These are phyloP conservation scores for Salicornia ramosissima DNA, from an alignment of 148 eudicot species.

Conservation along the genomic window DNA sequence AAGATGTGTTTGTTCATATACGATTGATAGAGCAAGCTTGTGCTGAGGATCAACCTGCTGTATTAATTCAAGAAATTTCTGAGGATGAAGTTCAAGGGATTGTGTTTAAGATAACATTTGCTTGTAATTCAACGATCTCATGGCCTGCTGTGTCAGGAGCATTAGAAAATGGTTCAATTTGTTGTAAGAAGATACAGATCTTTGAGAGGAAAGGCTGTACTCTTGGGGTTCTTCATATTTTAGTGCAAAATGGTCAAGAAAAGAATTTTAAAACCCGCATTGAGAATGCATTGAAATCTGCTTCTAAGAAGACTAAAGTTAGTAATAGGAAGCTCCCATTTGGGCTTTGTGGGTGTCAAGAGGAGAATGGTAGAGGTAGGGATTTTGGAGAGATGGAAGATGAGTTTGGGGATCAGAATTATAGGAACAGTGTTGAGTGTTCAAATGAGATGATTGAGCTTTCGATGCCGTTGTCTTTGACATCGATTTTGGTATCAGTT, in stretches of 20 bases:
- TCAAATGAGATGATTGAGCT: constrained; percentile 39
- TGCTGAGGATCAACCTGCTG: constrained; percentile 68
- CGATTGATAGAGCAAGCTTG: constrained; percentile 78
- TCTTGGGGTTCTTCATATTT: constrained; percentile 54
- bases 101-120: constrained; percentile 66
- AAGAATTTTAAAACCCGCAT: constrained; percentile 49
- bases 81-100: constrained; percentile 54
- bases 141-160: constrained; percentile 72
- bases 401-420: constrained; percentile 48
- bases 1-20: constrained; percentile 81
- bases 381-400: constrained; percentile 74
- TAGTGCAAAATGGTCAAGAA: constrained; percentile 60
- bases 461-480: constrained; percentile 55
- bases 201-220: constrained; percentile 83
- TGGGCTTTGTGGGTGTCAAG: constrained; percentile 96
- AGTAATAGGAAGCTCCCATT: constrained; percentile 77
- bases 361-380: constrained; percentile 47
- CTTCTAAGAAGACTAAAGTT: constrained; percentile 58
- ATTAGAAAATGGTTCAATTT: constrained; percentile 58
- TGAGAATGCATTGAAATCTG: constrained; percentile 70
- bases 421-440: constrained; percentile 58
- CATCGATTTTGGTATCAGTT: constrained; percentile 61
- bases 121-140: constrained; percentile 71
- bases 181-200: constrained; percentile 77
- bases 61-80: constrained; percentile 58